Evolutionary conservation across 306 rosid species (phyloP).

Genomic region (Rosa multiflora): DNA sequence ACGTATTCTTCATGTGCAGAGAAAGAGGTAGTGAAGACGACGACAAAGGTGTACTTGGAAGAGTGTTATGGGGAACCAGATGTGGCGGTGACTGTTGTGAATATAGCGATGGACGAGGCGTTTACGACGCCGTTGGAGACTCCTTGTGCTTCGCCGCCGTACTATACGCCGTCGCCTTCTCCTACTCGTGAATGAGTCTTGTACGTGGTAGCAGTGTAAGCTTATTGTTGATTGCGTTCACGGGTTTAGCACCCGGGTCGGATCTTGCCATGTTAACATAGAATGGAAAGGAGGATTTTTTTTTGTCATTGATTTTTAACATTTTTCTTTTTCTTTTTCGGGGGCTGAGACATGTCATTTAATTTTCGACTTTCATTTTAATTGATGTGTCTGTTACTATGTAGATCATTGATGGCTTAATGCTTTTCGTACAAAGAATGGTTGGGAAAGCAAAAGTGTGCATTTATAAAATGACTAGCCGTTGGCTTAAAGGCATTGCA

Average conservation of each 20-base stretch:
- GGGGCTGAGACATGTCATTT: not conserved
- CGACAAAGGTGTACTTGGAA: constrained; percentile 1
- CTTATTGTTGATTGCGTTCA: not conserved
- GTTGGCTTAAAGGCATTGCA: not conserved
- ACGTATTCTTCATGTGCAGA: constrained; percentile 13
- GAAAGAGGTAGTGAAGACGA: constrained; percentile 11
- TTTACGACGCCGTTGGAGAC: constrained; percentile 40
- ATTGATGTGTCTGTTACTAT: not conserved
- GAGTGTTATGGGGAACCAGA: constrained; percentile 1
- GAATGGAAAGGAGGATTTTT: not conserved
- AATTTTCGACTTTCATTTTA: not conserved
- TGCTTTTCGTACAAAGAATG: not conserved
- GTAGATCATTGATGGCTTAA: not conserved
- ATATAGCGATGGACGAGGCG: constrained; percentile 15
- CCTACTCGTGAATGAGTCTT: constrained; percentile 32
- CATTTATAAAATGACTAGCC: not conserved
- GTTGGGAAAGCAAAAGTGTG: not conserved
- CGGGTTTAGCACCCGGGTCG: not conserved
- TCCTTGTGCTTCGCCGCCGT: constrained; percentile 50
- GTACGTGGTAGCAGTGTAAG: not conserved
- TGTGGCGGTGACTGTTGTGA: constrained; percentile 9
- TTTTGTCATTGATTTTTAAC: not conserved
- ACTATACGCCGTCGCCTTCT: constrained; percentile 43
- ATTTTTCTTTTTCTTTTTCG: not conserved
- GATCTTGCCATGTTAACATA: not conserved